Conservation (phyloP, 2,329 filamentous ascomycete species). For the Talaromyces sp. region DNA sequence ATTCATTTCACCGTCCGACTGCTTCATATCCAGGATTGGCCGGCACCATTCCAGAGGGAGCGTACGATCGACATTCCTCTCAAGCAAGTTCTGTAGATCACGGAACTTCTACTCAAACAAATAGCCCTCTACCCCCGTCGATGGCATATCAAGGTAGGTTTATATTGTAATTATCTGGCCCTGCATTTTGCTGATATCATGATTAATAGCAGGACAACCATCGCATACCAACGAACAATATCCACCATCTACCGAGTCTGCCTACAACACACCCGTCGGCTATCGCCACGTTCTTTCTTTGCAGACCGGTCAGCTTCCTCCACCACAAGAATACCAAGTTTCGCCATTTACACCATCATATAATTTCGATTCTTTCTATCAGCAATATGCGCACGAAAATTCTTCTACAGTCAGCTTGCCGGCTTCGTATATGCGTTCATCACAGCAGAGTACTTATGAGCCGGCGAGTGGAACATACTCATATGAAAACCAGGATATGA, state of each 20-base stretch:
- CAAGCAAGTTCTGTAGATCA: slow-evolving; percentile 22
- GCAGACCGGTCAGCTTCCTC: slow-evolving; percentile 32
- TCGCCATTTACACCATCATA: slow-evolving; percentile 17
- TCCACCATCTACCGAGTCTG: slow-evolving; percentile 26
- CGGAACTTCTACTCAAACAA: slow-evolving; percentile 3
- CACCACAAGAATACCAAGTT: slow-evolving; percentile 34
- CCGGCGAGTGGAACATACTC: slow-evolving; percentile 15
- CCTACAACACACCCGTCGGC: slow-evolving; percentile 25
- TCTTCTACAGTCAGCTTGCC: slow-evolving; percentile 36
- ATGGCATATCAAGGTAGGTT: slow-evolving; percentile 16
- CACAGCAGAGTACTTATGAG: slow-evolving; percentile 22
- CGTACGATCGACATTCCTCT: slow-evolving; percentile 23
- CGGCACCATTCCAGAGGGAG: slow-evolving; percentile 11
- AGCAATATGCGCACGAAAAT: slow-evolving; percentile 31
- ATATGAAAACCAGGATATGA: slow-evolving; percentile 8
- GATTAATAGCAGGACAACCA: slow-evolving; percentile 27
- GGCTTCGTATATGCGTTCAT: slow-evolving; percentile 30
- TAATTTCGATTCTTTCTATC: slow-evolving; percentile 19
- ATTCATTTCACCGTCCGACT: slow-evolving; percentile 8
- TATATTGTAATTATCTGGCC: not conserved
- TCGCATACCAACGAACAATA: slow-evolving; percentile 25
- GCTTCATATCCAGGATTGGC: slow-evolving; percentile 8
- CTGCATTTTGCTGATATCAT: not conserved
- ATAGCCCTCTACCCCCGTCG: slow-evolving; percentile 5
- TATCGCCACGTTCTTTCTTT: slow-evolving; percentile 29